Evolutionary conservation across 441 rosid species (phyloP).

Genomic region (Gossypium gossypioides): DNA sequence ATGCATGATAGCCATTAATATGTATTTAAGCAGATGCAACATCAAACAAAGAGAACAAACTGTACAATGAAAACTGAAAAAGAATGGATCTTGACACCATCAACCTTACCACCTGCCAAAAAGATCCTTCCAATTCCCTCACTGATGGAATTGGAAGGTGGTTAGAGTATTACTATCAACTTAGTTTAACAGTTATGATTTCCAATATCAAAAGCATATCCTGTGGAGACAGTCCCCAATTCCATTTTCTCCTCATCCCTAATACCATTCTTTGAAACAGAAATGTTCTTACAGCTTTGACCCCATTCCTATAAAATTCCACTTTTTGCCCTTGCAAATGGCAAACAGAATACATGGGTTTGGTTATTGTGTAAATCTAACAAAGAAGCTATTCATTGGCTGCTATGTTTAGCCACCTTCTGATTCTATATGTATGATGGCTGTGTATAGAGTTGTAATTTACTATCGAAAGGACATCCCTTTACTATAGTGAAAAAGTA

Average conservation of each 20-base stretch:
- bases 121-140: background rate
- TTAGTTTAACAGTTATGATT: background rate
- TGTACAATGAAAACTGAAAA: background rate
- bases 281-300: background rate
- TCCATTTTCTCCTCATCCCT: background rate
- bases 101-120: background rate
- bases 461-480: background rate
- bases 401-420: slow-evolving; percentile 3
- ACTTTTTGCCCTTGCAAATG: no score
- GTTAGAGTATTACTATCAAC: background rate
- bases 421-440: background rate
- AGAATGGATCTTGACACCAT: background rate
- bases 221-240: background rate
- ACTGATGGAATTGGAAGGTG: background rate
- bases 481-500: background rate
- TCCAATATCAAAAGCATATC: background rate
- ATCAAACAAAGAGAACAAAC: background rate
- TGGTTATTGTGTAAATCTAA: background rate
- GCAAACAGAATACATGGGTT: background rate
- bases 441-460: background rate
- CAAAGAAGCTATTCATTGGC: background rate
- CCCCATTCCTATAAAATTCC: background rate
- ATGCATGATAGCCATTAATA: background rate
- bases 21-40: background rate
- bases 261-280: background rate